Evolutionary conservation across 805 yeast species (phyloP).

Genomic region (Priceomyces medius): DNA sequence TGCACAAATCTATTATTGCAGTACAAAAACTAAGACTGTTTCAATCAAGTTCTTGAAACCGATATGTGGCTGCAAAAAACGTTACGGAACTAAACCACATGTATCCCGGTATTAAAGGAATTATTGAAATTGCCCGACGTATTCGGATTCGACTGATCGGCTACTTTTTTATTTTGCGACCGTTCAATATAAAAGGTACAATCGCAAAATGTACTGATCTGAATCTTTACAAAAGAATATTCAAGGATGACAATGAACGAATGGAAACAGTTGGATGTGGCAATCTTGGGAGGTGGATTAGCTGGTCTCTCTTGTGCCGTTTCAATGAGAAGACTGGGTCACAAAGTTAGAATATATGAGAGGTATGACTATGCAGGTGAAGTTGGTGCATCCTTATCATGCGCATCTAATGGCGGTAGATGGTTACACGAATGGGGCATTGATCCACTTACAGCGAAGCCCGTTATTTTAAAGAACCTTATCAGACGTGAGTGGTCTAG

Average conservation of each 20-base stretch:
- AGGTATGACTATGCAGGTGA: constrained; percentile 28
- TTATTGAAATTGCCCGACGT: neutral
- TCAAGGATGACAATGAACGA: constrained; percentile 4
- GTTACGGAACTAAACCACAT: too few relatives aligned
- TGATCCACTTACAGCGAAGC: constrained; percentile 19
- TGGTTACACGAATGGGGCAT: constrained; percentile 26
- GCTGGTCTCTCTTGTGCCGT: constrained; percentile 26
- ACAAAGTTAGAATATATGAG: constrained; percentile 23
- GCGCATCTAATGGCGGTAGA: constrained; percentile 29
- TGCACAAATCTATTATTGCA: too few relatives aligned
- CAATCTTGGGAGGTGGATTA: constrained; percentile 25
- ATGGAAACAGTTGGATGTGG: constrained; percentile 18
- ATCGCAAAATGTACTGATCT: neutral
- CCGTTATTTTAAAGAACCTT: constrained; percentile 21
- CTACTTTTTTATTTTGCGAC: neutral
- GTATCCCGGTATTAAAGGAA: too few relatives aligned
- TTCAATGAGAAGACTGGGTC: constrained; percentile 23
- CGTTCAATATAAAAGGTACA: neutral
- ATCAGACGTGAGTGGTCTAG: constrained; percentile 22
- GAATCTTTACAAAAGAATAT: neutral
- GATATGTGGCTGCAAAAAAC: too few relatives aligned
- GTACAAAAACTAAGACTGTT: too few relatives aligned
- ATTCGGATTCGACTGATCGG: neutral
- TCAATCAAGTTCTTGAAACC: too few relatives aligned
- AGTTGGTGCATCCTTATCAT: constrained; percentile 28